Base-by-base conservation (phyloP, 192 early-diverging fungal species). In the Coemansia sp. region DNA sequence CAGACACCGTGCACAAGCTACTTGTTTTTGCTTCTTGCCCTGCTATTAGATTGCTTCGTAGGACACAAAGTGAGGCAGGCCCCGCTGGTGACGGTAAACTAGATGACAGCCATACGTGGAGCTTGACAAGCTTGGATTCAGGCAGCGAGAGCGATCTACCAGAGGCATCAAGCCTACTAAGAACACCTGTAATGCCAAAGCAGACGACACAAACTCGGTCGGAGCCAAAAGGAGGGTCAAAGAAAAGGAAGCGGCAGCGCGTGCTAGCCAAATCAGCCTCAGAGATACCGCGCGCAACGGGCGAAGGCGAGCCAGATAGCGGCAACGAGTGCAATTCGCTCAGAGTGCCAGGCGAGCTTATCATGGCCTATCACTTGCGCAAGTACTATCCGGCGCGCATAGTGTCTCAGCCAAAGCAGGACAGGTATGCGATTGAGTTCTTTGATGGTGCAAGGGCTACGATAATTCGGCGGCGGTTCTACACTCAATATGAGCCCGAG, bases 91-190 rank as follows among this genome's bases (percentile, higher is more conserved):
- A 55, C 34, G 18, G 3, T 33, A 9, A 18, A 11, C 28, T 16
- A n/a, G 38, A 66, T 35, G 38, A 34, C 33, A 37, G 20, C 63
- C 20, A 20, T 7, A 31, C 31, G 38, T 23, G 48, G 48, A 65
- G 50, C 35, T 23, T 55, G 26, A 65, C 35, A 4, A 26, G 50
- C 36, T 9, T 60, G 23, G 63, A 63, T 38, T 66, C 59, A 13
- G 72, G 60, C 16, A 81, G 78, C 62, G 78, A 81, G 18, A 72
- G 78, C 53, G 78, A 81, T 21, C 62, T 81, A 16, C 78, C 78
- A 1, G 78, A 81, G 45, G 73, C 78, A n/a, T 45, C 50, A 10
- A 72, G 68, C 9, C 46, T 81, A 51, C 39, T 81, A 34, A 65
- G 59, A 28, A 55, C 72, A 43, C 73, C 65, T 1, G 37, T 18